Evolutionary conservation across 768 basidiomycete genomes (phyloP), one percentile per base, ranked within the genome.

Genomic region (Sarcodon sp.): DNA sequence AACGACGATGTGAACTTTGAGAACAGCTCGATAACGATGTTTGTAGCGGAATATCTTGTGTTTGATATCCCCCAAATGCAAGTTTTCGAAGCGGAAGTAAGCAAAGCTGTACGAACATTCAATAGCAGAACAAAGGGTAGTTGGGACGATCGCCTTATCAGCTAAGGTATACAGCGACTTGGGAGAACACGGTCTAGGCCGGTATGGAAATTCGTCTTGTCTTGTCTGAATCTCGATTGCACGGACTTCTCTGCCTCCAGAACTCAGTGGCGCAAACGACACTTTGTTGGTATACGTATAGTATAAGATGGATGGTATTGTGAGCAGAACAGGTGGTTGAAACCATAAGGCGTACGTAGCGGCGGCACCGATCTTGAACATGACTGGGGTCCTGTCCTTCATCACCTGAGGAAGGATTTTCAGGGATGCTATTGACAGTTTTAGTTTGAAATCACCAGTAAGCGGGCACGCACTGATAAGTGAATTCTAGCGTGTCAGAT

Each of bases 81-180:
- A 9, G 15, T 1, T 41, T 11, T 15, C 8, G 27, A 27, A 41
- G 39, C 16, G 7, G 13, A 9, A 6, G 1, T 15, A 41, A 16
- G 15, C 39, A 15, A 7, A 41, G 39, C 39, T 41, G 8, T 15
- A 13, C 27, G 2, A 16, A 27, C 15, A 16, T 9, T 13, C 39
- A 41, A 16, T 2, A 15, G 7, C 1, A 8, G 27, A 27, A 13
- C 13, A 16, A 15, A 13, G 27, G 39, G 4, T 4, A 9, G 39
- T 16, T 9, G 13, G 27, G 7, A 41, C 8, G 27, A 15, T 41
- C 4, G 27, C 59, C 47, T 44, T 51, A 41, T 58, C 47, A 1
- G 59, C 55, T 12, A 60, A 47, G 12, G 53, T 52, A 37, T 60
- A 60, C 51, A 60, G 55, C 7, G 57, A 58, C 38, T 59, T 60